Evolutionary conservation across 331 rosid genomes (phyloP), one percentile per base, ranked within the genome.

Genomic region (Malus hybrid): DNA sequence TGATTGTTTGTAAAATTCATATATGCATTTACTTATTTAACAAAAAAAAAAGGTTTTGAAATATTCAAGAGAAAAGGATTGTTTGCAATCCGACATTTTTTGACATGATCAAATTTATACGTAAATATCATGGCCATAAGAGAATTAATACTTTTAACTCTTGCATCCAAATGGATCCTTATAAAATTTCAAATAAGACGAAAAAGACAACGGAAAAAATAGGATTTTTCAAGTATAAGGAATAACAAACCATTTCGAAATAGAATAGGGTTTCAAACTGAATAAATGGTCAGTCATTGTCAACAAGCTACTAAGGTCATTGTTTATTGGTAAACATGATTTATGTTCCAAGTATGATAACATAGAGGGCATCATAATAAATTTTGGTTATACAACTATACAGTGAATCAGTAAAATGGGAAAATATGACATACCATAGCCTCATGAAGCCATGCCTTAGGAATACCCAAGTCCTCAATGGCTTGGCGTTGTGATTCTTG

Each of bases 401-500:
- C 6, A 32, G 6, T 32, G 52, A 6, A 55, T 6, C 13, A 54
- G 10, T n/a, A 62, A 71, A 14, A 56, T 34, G 60, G 15, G 31
- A 61, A 75, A 14, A 52, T 67, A 70, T 63, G 69, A 64, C 86
- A 78, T 88, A 94, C 99, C 96, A 91, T 81, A 72, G 99, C 99
- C 86, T 94, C 99, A 22, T 92, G 96, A 78, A 94, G 88, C 99
- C 99, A 94, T 64, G 79, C 89, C 59, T 74, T 74, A 63, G 99
- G 97, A 82, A 94, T 81, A 82, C 99, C 95, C 80, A 94, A 77
- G 82, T 92, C 81, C 90, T 88, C 95, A 67, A 94, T 94, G 81
- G 92, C 90, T 63, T 80, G 86, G 65, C 85, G 81, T 81, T 94
- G 99, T 73, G 85, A 80, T 67, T 85, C 89, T 79, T 91, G 83